A percentile compares a stretch with the other conserved stretches of the same genome.
Conservation (phyloP, 768 basidiomycete genomes). For the Podaxis sp. region DNA sequence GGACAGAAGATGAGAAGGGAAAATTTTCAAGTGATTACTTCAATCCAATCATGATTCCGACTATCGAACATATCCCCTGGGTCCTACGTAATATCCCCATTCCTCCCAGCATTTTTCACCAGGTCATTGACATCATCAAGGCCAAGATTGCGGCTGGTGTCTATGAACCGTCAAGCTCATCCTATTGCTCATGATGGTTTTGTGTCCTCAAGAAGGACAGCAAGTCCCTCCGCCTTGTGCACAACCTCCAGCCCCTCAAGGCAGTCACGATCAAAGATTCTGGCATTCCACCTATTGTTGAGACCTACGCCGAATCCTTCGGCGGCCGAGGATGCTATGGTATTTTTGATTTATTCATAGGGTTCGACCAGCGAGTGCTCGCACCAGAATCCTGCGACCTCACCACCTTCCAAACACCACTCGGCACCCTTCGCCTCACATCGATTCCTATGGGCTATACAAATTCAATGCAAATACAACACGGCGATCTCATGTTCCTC, state of each 20-base stretch:
- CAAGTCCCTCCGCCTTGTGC: conserved; percentile 31
- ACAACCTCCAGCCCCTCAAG: conserved; percentile 39
- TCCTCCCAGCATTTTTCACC: conserved; percentile 28
- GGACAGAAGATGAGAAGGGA: conserved; percentile 37
- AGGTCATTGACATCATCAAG: conserved; percentile 32
- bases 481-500: too few relatives aligned
- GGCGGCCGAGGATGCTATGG: too few relatives aligned
- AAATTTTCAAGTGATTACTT: conserved; percentile 33
- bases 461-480: too few relatives aligned
- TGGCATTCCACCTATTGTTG: conserved; percentile 31
- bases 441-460: too few relatives aligned
- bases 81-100: conserved; percentile 30
- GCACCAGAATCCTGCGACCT: too few relatives aligned
- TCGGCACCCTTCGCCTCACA: too few relatives aligned
- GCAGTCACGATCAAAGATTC: conserved; percentile 34
- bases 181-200: conserved; percentile 42
- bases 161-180: conserved; percentile 38
- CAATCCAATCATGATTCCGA: conserved; percentile 30
- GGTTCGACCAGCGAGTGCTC: too few relatives aligned
- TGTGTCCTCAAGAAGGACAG: conserved; percentile 40
- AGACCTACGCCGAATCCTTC: too few relatives aligned
- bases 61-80: conserved; percentile 34
- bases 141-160: conserved; percentile 35
- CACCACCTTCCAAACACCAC: too few relatives aligned
- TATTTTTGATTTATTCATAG: too few relatives aligned